Evolutionary conservation across 2,329 filamentous ascomycete species (phyloP).

Genomic region (Aspergillus luchuensis): DNA sequence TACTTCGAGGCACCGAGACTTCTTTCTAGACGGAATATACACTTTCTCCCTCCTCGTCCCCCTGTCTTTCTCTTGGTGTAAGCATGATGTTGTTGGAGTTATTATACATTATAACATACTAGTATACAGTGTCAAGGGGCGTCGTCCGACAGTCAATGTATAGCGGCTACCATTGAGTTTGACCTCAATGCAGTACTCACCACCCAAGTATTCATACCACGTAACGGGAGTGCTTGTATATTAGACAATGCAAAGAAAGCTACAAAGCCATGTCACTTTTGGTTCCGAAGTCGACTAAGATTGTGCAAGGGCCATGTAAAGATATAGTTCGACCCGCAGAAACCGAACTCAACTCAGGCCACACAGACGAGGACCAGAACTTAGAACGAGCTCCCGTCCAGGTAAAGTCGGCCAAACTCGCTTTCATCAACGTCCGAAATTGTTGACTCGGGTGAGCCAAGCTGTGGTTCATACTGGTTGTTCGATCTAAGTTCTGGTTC

Average conservation of each 20-base stretch:
- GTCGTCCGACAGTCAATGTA: neutral
- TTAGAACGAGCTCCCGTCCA: conserved; percentile 31
- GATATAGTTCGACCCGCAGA: neutral
- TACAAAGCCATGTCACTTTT: neutral
- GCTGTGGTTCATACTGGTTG: conserved; percentile 21
- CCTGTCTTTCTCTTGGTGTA: neutral
- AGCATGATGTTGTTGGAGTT: neutral
- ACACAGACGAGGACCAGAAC: neutral
- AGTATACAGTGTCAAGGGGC: neutral
- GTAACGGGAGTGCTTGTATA: conserved; percentile 15
- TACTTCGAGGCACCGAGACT: neutral
- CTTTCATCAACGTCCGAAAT: conserved; percentile 38
- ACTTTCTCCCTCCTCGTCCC: neutral
- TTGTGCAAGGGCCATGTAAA: neutral
- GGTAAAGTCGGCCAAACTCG: conserved; percentile 37
- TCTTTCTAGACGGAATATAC: neutral
- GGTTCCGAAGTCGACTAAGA: neutral
- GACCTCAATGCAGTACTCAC: neutral
- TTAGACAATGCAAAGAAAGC: conserved; percentile 3
- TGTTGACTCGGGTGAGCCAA: conserved; percentile 37
- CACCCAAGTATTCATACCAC: conserved; percentile 7
- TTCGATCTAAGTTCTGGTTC: conserved; percentile 16
- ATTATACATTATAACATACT: neutral
- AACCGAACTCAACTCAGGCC: neutral
- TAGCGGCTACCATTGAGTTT: neutral